Evolutionary conservation across 2,329 filamentous ascomycete genomes (phyloP).

Genomic region (Epicoccum sorghinum): DNA sequence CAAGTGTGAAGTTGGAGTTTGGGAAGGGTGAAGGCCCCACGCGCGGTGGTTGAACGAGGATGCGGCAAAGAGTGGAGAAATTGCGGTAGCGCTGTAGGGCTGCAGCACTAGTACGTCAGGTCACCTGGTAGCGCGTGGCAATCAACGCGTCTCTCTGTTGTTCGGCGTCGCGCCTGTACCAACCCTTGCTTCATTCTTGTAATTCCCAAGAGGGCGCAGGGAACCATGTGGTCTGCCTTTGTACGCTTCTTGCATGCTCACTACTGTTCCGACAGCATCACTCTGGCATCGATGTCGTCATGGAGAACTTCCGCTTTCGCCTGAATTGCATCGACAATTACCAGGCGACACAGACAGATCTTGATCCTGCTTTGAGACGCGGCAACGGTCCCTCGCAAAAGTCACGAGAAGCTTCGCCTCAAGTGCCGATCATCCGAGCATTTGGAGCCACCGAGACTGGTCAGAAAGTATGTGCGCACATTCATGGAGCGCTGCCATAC

Average conservation of each 20-base stretch:
- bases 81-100: constrained; percentile 34
- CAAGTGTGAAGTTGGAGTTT: background rate
- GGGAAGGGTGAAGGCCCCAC: constrained; percentile 2
- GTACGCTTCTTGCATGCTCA: constrained; percentile 14
- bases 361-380: constrained; percentile 79
- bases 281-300: constrained; percentile 38
- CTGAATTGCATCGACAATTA: constrained; percentile 97
- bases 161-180: background rate
- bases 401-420: constrained; percentile 65
- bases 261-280: constrained; percentile 9
- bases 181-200: constrained; percentile 5
- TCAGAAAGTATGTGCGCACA: constrained; percentile 93
- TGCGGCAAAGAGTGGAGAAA: constrained; percentile 22
- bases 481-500: constrained; percentile 95
- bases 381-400: constrained; percentile 61
- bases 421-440: constrained; percentile 83
- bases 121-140: constrained; percentile 34
- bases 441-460: constrained; percentile 95
- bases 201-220: background rate
- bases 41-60: constrained; percentile 7
- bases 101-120: constrained; percentile 28
- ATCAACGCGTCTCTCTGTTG: constrained; percentile 9
- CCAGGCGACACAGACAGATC: constrained; percentile 75
- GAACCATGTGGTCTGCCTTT: background rate
- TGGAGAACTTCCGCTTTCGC: constrained; percentile 85